These are phyloP conservation scores for Serendipita indica DNA, from an alignment of 768 basidiomycete species.

Conservation along the genomic window DNA sequence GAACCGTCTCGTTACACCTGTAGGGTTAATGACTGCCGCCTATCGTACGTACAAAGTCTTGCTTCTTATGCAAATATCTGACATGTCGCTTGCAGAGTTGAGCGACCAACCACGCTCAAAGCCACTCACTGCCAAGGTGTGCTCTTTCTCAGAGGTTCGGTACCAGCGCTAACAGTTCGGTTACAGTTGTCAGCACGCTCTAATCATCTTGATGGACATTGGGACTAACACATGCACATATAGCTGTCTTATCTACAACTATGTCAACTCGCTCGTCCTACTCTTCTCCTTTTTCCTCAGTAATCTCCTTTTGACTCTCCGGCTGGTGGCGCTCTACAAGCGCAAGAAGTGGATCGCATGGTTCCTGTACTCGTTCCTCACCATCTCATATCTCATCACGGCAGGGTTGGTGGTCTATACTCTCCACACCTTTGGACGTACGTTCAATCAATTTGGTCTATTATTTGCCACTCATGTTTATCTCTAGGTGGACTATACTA, in stretches of 20 bases:
- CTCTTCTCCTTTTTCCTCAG: neutral
- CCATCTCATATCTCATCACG: neutral
- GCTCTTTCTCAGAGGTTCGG: neutral
- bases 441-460: neutral
- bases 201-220: neutral
- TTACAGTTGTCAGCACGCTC: neutral
- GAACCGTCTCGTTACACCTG: neutral
- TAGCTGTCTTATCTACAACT: neutral
- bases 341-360: neutral
- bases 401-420: neutral
- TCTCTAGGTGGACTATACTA: neutral
- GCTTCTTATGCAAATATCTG: neutral
- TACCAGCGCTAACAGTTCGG: too few species aligned
- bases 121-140: neutral
- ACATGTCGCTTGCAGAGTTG: neutral
- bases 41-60: neutral
- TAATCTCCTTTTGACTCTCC: neutral
- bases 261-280: neutral
- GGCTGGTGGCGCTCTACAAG: slow-evolving; percentile 6
- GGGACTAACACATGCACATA: neutral
- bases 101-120: neutral
- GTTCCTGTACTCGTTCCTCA: slow-evolving; percentile 5
- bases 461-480: neutral
- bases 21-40: neutral
- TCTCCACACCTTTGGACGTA: neutral